Conservation (phyloP, 352 stramenopile species). For the Phytophthora brassicae region DNA sequence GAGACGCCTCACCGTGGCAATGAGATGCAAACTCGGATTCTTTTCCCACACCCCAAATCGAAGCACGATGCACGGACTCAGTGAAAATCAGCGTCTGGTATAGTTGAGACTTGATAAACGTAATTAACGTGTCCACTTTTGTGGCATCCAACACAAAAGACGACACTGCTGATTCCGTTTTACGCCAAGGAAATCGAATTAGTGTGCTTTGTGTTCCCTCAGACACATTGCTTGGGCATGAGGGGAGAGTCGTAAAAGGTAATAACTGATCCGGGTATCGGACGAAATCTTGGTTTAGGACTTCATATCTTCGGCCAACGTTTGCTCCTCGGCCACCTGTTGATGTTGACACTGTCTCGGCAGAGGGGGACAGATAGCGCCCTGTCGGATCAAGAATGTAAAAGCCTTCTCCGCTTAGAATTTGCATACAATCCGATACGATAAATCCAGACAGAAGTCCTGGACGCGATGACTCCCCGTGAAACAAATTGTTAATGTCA, state of each 20-base stretch:
- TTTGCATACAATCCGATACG: slow-evolving; percentile 77
- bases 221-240: slow-evolving; percentile 54
- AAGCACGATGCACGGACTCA: slow-evolving; percentile 57
- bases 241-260: slow-evolving; percentile 69
- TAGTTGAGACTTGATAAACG: slow-evolving; percentile 47
- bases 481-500: slow-evolving; percentile 58
- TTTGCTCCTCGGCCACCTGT: slow-evolving; percentile 11
- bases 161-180: slow-evolving; percentile 40
- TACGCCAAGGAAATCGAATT: slow-evolving; percentile 74
- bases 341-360: slow-evolving; percentile 7
- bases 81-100: slow-evolving; percentile 73
- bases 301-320: slow-evolving; percentile 60
- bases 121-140: slow-evolving; percentile 37
- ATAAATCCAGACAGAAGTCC: slow-evolving; percentile 66
- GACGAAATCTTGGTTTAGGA: slow-evolving; percentile 58
- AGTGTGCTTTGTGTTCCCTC: slow-evolving; percentile 56
- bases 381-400: slow-evolving; percentile 77
- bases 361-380: slow-evolving; percentile 40
- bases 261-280: slow-evolving; percentile 75
- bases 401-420: slow-evolving; percentile 72
- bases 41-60: slow-evolving; percentile 65
- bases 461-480: slow-evolving; percentile 47
- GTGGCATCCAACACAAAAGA: slow-evolving; percentile 34
- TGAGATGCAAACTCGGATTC: slow-evolving; percentile 63
- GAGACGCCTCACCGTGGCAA: slow-evolving; percentile 49